Base-by-base conservation (phyloP, 371 early-diverging fungal genomes). In the Apophysomyces ossiformis region DNA sequence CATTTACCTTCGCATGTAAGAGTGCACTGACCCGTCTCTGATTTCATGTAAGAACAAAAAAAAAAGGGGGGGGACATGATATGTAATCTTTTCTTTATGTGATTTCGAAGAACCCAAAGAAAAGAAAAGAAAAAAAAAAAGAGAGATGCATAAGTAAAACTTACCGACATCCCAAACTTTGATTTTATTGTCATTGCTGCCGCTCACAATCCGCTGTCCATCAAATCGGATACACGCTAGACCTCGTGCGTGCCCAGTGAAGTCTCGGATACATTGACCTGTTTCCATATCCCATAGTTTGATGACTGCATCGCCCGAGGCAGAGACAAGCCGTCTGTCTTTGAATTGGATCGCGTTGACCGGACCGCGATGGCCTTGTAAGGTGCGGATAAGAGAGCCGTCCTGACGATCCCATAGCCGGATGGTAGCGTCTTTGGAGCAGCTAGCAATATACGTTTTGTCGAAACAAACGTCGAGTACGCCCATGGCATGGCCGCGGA, bases 211-310 rank as follows among this genome's bases (percentile, higher is more conserved):
- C 4, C 84, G 81, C 58, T 85, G 83, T 39, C 96, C 95, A 69
- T 95, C 94, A 75, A 89, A 97, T 64, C 95, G 96, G 56, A 96
- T 92, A 70, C 96, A 97, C 0, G 99, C 95, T 4, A 99, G 77
- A 0, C 98, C 98, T 18, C 94, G 85, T 9, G 83, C 77, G 68
- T 93, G 93, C 12, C 93, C 93, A 8, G 72, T 69, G 66, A 89
- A 91, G 61, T 87, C 86, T 11, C 89, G 85, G 9, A 92, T 46
- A 61, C 85, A 86, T 37, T 69, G 69, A 12, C 92, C 92, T 0
- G 93, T 90, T 39, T 77, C 75, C 12, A 92, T 71, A 76, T 95
- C 87, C 97, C 97, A 97, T 68, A 96, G 67, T 66, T 92, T 93
- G 71, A 97, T 87, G 50, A 89, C 66, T 2, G 90, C 85, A 69